Evolutionary conservation across 2,329 filamentous ascomycete genomes (phyloP).

Genomic region (Arthrobotrys pseudoclavata): DNA sequence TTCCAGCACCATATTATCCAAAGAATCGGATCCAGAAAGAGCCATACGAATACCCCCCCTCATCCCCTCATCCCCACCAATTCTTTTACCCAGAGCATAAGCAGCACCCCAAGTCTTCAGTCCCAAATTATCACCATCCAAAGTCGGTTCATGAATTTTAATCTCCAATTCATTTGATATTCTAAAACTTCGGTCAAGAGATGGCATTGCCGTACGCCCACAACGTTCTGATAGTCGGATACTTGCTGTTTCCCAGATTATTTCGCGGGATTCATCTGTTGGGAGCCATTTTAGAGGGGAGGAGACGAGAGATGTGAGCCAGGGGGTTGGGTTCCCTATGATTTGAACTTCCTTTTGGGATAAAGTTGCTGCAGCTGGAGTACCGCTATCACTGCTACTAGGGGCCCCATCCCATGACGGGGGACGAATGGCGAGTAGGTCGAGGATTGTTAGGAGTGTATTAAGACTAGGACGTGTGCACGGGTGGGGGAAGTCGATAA

Average conservation of each 20-base stretch:
- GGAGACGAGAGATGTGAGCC: conserved; percentile 78
- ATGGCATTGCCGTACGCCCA: conserved; percentile 79
- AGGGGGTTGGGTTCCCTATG: conserved; percentile 72
- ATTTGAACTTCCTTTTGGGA: conserved; percentile 69
- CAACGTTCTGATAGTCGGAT: conserved; percentile 85
- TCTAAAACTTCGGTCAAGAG: conserved; percentile 73
- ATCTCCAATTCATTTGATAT: conserved; percentile 71
- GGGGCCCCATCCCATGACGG: conserved; percentile 74
- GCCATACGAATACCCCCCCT: conserved; percentile 35
- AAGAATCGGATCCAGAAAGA: neutral
- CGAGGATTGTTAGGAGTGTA: conserved; percentile 76
- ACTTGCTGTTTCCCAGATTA: conserved; percentile 83
- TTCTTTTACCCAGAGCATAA: conserved; percentile 82
- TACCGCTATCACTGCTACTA: neutral
- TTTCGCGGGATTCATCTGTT: conserved; percentile 76
- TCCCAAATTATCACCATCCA: conserved; percentile 89
- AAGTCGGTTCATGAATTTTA: conserved; percentile 83
- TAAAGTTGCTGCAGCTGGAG: conserved; percentile 63
- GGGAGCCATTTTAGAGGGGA: conserved; percentile 78
- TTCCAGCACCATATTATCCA: conserved; percentile 71
- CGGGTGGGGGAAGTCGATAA: conserved; percentile 83
- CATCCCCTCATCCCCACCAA: conserved; percentile 66
- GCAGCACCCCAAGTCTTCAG: conserved; percentile 97
- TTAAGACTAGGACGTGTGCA: conserved; percentile 79
- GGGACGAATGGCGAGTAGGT: conserved; percentile 76